Conservation (phyloP, 1,284 basidiomycete species). For the Somion occarium region DNA sequence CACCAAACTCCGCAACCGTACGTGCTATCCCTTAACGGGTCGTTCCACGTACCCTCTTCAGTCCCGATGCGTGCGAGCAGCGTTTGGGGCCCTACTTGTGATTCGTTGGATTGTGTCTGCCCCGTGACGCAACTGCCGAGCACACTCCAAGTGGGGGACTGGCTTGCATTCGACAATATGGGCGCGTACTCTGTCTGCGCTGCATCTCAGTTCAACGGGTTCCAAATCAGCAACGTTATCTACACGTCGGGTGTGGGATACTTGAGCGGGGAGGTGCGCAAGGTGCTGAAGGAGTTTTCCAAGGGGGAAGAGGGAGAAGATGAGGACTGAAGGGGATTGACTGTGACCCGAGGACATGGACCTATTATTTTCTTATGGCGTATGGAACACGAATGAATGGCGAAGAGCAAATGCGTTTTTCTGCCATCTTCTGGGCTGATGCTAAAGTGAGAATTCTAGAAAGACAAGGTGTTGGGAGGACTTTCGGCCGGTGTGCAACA, state of each 20-base stretch:
- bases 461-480: background rate
- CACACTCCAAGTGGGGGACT: slow-evolving; percentile 66
- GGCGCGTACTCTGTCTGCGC: slow-evolving; percentile 80
- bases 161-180: slow-evolving; percentile 77
- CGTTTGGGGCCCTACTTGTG: slow-evolving; percentile 73
- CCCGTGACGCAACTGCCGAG: slow-evolving; percentile 43
- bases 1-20: slow-evolving; percentile 73
- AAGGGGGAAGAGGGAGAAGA: slow-evolving; percentile 15
- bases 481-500: too few relatives aligned
- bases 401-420: too few relatives aligned
- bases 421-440: slow-evolving; percentile 4
- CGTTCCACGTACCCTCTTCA: slow-evolving; percentile 41
- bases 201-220: slow-evolving; percentile 70
- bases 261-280: slow-evolving; percentile 33
- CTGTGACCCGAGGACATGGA: background rate
- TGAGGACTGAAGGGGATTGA: slow-evolving; percentile 2
- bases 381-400: background rate
- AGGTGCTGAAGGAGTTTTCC: slow-evolving; percentile 29
- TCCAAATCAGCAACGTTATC: slow-evolving; percentile 37
- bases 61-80: slow-evolving; percentile 46
- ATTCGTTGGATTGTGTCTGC: slow-evolving; percentile 72
- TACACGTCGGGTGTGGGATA: slow-evolving; percentile 40
- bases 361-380: background rate
- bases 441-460: slow-evolving; percentile 6
- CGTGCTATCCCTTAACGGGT: slow-evolving; percentile 45